Conservation (phyloP, 2,329 filamentous ascomycete genomes). For the Fusarium sp. region DNA sequence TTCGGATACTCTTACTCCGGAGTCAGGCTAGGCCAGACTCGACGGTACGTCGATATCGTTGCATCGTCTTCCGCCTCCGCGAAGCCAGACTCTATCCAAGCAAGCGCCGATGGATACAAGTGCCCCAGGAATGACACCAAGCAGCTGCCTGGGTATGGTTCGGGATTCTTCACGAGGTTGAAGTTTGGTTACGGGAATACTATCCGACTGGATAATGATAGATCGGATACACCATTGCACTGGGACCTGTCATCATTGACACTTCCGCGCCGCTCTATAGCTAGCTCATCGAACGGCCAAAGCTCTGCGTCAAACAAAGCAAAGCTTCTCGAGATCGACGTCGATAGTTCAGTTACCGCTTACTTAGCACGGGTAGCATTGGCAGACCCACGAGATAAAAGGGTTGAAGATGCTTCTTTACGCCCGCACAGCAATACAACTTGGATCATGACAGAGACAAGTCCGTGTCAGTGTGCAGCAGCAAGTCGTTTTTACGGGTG, state of each 20-base stretch:
- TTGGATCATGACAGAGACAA: slow-evolving; percentile 6
- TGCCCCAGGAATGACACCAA: background rate
- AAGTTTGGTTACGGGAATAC: background rate
- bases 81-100: background rate
- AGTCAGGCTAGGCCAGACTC: background rate
- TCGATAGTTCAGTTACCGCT: background rate
- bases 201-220: slow-evolving; percentile 13
- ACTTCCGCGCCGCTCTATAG: background rate
- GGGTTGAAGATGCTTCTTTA: slow-evolving; percentile 18
- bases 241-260: background rate
- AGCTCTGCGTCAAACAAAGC: slow-evolving; percentile 12
- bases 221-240: background rate
- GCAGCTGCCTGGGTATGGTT: background rate
- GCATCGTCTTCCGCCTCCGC: slow-evolving; percentile 1
- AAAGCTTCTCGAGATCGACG: slow-evolving; percentile 4
- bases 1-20: background rate
- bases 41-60: background rate
- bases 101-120: background rate
- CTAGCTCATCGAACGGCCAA: slow-evolving; percentile 1
- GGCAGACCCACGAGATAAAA: slow-evolving; percentile 7
- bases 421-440: slow-evolving; percentile 11
- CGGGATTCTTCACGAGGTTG: background rate
- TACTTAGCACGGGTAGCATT: slow-evolving; percentile 15
- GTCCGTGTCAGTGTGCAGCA: slow-evolving; percentile 13
- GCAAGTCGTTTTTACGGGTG: slow-evolving; percentile 11